Evolutionary conservation across 2,329 filamentous ascomycete genomes (phyloP).

Genomic region (Fusarium papillatum): DNA sequence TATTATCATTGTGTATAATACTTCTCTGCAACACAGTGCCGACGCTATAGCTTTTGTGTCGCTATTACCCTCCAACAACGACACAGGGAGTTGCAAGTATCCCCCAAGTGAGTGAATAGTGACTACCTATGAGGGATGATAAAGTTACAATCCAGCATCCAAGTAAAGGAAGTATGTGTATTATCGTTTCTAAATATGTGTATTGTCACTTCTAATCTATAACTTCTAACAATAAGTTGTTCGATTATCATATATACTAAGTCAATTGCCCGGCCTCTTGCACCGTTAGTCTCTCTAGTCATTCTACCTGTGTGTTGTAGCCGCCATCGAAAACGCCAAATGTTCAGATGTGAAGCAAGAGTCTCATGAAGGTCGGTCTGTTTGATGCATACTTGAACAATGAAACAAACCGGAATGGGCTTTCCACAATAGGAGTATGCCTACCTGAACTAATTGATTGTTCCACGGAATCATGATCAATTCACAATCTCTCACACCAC

Average conservation of each 20-base stretch:
- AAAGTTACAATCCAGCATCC: neutral
- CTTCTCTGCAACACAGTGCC: neutral
- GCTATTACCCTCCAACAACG: neutral
- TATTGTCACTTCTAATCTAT: neutral
- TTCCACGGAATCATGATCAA: neutral
- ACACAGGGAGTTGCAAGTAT: neutral
- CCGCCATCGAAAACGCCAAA: neutral
- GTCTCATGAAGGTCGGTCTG: neutral
- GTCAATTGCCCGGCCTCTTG: too few relatives aligned
- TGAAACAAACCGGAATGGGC: neutral
- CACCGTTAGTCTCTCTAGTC: too few relatives aligned
- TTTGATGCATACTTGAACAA: neutral
- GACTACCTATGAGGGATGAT: neutral
- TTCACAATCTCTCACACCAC: neutral
- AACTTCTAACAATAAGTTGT: neutral
- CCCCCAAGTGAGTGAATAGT: neutral
- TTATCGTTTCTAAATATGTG: neutral
- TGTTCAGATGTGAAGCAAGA: neutral
- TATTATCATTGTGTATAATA: neutral
- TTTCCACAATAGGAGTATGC: neutral
- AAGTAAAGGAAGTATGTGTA: neutral
- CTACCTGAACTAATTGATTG: neutral
- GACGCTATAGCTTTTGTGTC: neutral
- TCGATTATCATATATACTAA: neutral
- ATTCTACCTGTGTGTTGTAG: too few relatives aligned